phyloP scores from a whole-genome alignment of 345 rosid genomes.

The Citropsis articulata region DNA sequence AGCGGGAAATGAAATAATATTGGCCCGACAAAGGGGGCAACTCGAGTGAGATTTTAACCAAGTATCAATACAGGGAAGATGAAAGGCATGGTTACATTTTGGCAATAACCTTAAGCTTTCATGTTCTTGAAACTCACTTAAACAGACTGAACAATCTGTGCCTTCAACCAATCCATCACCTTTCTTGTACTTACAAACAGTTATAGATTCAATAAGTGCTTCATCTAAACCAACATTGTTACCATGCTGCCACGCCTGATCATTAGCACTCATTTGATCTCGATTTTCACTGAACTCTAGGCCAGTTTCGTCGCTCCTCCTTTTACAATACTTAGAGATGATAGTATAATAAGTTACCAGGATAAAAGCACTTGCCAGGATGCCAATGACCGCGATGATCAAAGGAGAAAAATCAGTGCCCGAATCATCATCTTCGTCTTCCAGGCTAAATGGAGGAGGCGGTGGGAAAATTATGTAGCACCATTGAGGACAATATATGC shows the following conservation, averaged over 20 bases:
- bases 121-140: constrained; percentile 66
- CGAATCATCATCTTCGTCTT: constrained; percentile 41
- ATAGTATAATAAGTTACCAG: constrained; percentile 71
- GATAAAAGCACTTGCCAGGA: constrained; percentile 65
- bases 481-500: constrained; percentile 84
- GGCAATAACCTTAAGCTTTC: constrained; percentile 71
- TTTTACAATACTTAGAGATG: constrained; percentile 57
- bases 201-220: constrained; percentile 49
- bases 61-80: constrained; percentile 76
- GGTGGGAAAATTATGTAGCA: constrained; percentile 78
- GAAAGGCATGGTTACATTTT: constrained; percentile 82
- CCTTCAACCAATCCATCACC: constrained; percentile 59
- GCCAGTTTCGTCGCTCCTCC: constrained; percentile 18
- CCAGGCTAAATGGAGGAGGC: constrained; percentile 48
- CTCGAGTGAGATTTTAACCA: constrained; percentile 82
- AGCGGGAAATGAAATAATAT: constrained; percentile 24
- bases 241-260: constrained; percentile 7
- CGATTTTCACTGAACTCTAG: constrained; percentile 9
- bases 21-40: constrained; percentile 83
- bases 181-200: constrained; percentile 47
- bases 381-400: constrained; percentile 68
- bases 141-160: constrained; percentile 69
- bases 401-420: constrained; percentile 61
- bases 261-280: constrained; percentile 4
- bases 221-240: constrained; percentile 53